Conservation (phyloP, 345 rosid genomes). For the Rubroshorea leprosula region DNA sequence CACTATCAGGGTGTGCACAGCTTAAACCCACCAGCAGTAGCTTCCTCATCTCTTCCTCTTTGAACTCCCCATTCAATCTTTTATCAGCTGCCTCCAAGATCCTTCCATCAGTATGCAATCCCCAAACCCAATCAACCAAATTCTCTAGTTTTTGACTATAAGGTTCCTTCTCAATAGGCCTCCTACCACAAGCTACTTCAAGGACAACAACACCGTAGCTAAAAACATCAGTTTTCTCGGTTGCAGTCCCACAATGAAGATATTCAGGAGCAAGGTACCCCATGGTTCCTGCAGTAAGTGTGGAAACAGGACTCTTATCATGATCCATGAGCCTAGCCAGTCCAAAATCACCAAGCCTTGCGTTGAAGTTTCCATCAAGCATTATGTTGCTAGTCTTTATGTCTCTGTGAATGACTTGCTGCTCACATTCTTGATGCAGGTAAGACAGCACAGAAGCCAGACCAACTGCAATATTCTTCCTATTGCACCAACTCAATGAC, state of each 20-base stretch:
- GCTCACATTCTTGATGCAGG: conserved; percentile 92
- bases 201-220: conserved; percentile 88
- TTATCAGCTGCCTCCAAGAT: conserved; percentile 69
- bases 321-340: conserved; percentile 92
- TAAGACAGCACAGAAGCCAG: conserved; percentile 73
- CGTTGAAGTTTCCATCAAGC: conserved; percentile 80
- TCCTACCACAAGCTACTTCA: conserved; percentile 85
- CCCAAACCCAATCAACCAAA: conserved; percentile 95
- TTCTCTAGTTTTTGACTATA: conserved; percentile 62
- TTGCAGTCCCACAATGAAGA: conserved; percentile 86
- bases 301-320: conserved; percentile 85
- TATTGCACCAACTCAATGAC: conserved; percentile 49
- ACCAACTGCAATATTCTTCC: conserved; percentile 65
- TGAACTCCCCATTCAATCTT: conserved; percentile 55
- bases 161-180: conserved; percentile 80
- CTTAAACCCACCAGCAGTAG: conserved; percentile 73
- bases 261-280: conserved; percentile 98
- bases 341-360: conserved; percentile 91
- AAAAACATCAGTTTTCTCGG: conserved; percentile 80
- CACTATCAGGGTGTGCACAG: conserved; percentile 80
- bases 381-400: conserved; percentile 82
- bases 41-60: conserved; percentile 72
- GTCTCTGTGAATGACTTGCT: no score
- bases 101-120: conserved; percentile 61
- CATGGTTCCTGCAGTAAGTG: conserved; percentile 95